Base-by-base conservation (phyloP, 2,329 filamentous ascomycete genomes). In the Annulohypoxylon truncatum region DNA sequence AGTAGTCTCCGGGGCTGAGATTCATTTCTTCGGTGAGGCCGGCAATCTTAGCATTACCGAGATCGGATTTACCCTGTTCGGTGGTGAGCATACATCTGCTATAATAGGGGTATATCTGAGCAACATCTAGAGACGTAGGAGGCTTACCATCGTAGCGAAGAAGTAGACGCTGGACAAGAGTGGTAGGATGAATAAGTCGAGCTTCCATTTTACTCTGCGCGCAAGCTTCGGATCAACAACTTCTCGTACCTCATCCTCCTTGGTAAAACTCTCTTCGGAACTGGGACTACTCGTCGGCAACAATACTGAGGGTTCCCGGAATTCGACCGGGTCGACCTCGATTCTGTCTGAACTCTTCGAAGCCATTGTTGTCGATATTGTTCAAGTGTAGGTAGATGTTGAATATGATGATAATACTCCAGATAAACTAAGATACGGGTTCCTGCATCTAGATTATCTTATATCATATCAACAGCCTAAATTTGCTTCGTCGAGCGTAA, bases 31-130 rank as follows among this genome's bases (percentile, higher is more conserved):
- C 67, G 1, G 28, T 67, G 10, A 74, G 65, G 1, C 72, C 72
- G 15, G 72, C 71, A 10, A 74, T 69, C 28, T 72, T 72, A 28
- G 72, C 71, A n/a, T 74, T 74, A 15, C 64, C 66, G 10, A 74
- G 65, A 61, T 73, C 72, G 9, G 72, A 72, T 28, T 69, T 71
- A n/a, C 72, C 72, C 72, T 72, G 28, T 28, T 18, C 22, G 47
- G 47, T 22, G 24, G 50, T 71, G 51, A 68, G 68, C 65, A 61
- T 40, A 35, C n/a, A 24, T 15, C 3, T n/a, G 4, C 4, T 18
- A 40, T 13, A 31, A 55, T 29, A 48, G 46, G 48, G 42, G 24
- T 1, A 56, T 12, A 31, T 31, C 26, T 18, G 9, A 5, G 28
- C 13, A 44, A 24, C 42, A 12, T 8, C 15, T 38, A 15, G 24